A percentile compares a stretch with the other conserved stretches of the same genome.
phyloP scores from a whole-genome alignment of 345 rosid genomes.

The Cardamine chenopodiifolia region DNA sequence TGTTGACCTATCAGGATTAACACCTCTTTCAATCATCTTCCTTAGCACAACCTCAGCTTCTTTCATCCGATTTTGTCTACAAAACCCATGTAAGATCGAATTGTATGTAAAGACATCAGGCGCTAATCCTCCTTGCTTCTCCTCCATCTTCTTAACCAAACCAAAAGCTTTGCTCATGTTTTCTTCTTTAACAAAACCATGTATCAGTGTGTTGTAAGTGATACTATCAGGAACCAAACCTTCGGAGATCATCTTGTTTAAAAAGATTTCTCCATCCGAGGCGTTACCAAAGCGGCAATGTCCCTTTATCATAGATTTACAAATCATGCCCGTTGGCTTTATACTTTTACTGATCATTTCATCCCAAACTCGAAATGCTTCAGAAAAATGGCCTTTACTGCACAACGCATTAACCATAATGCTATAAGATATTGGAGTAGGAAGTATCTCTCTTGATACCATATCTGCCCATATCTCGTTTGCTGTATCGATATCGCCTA shows the following conservation, averaged over 20 bases:
- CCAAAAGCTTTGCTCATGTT: conserved; percentile 66
- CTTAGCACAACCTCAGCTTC: conserved; percentile 62
- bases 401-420: conserved; percentile 73
- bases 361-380: conserved; percentile 74
- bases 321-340: conserved; percentile 62
- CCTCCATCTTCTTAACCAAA: conserved; percentile 69
- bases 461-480: conserved; percentile 63
- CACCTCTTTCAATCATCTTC: conserved; percentile 71
- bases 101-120: conserved; percentile 70
- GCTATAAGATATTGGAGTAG: conserved; percentile 67
- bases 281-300: conserved; percentile 71
- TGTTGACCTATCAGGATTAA: conserved; percentile 65
- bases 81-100: conserved; percentile 66
- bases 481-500: conserved; percentile 66
- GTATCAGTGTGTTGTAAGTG: conserved; percentile 66
- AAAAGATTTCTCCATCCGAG: conserved; percentile 60
- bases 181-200: conserved; percentile 70
- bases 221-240: conserved; percentile 66
- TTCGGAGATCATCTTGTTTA: conserved; percentile 59
- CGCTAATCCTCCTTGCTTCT: conserved; percentile 45
- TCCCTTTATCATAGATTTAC: conserved; percentile 75
- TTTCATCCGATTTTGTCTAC: conserved; percentile 73
- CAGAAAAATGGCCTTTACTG: conserved; percentile 53
- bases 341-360: conserved; percentile 65
- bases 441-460: conserved; percentile 52